Conservation (phyloP, 495 filamentous ascomycete species). For the Talaromyces trachyspermus region DNA sequence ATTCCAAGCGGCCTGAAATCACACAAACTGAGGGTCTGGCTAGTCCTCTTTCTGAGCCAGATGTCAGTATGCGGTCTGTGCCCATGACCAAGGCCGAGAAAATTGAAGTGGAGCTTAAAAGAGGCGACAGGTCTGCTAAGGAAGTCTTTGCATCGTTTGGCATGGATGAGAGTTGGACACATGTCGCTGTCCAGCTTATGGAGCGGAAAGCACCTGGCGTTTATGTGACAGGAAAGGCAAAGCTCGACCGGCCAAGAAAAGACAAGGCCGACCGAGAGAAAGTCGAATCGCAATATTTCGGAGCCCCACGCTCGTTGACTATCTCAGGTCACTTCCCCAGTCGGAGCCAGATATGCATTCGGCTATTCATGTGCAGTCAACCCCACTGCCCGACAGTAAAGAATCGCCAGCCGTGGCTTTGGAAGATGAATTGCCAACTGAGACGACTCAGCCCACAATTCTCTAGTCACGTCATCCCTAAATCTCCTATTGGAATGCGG, state of each 20-base stretch:
- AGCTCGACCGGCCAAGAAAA: constrained; percentile 33
- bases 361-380: neutral
- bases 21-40: neutral
- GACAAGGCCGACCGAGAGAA: constrained; percentile 42
- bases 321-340: constrained; percentile 4
- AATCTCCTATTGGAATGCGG: no score
- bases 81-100: constrained; percentile 8
- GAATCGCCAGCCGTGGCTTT: neutral
- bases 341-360: neutral
- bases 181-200: constrained; percentile 34
- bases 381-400: neutral
- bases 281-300: constrained; percentile 48
- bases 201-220: constrained; percentile 38
- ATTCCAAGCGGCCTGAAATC: no score
- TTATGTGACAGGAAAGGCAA: constrained; percentile 43
- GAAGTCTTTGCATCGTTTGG: constrained; percentile 35
- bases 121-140: constrained; percentile 24
- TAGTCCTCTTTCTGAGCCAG: neutral
- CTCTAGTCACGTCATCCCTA: no score
- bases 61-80: neutral
- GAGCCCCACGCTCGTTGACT: constrained; percentile 7
- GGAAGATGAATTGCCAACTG: neutral
- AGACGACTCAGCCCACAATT: neutral
- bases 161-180: constrained; percentile 37
- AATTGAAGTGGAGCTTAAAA: constrained; percentile 15